phyloP scores from a whole-genome alignment of 768 basidiomycete species.

The Dioszegia aurantiaca region DNA sequence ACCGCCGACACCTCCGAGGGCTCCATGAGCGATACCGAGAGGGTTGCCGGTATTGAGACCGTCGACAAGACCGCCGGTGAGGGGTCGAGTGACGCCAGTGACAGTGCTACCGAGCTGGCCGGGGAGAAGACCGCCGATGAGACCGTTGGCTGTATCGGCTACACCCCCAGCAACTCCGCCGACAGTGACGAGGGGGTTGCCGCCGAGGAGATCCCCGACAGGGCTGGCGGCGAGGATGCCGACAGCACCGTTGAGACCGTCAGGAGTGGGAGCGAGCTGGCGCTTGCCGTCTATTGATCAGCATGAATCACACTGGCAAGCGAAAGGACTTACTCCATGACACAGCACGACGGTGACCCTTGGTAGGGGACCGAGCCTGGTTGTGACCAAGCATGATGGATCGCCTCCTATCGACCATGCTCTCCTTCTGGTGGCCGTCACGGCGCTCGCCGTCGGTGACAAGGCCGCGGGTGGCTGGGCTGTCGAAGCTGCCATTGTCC shows the following conservation, averaged over 20 bases:
- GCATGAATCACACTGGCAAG: not conserved
- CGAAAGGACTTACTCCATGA: constrained; percentile 10
- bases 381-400: constrained; percentile 13
- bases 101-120: constrained; percentile 16
- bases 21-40: constrained; percentile 15
- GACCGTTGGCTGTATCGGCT: constrained; percentile 14
- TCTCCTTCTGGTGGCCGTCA: constrained; percentile 5
- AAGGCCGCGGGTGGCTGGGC: not conserved
- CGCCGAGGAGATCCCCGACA: constrained; percentile 11
- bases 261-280: not conserved
- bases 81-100: constrained; percentile 11
- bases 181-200: constrained; percentile 17
- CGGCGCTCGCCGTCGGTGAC: constrained; percentile 7
- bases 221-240: constrained; percentile 7
- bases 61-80: constrained; percentile 11
- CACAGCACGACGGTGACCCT: constrained; percentile 11
- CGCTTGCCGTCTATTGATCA: constrained; percentile 7
- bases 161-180: constrained; percentile 13
- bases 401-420: constrained; percentile 11
- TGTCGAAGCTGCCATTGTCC: constrained; percentile 18
- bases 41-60: constrained; percentile 13
- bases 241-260: constrained; percentile 1
- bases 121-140: constrained; percentile 21
- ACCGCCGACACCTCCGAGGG: constrained; percentile 21
- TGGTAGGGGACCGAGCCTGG: constrained; percentile 4